Evolutionary conservation across 805 yeast genomes (phyloP), one percentile per base, ranked within the genome.

Genomic region (Danielia oregonensis): DNA sequence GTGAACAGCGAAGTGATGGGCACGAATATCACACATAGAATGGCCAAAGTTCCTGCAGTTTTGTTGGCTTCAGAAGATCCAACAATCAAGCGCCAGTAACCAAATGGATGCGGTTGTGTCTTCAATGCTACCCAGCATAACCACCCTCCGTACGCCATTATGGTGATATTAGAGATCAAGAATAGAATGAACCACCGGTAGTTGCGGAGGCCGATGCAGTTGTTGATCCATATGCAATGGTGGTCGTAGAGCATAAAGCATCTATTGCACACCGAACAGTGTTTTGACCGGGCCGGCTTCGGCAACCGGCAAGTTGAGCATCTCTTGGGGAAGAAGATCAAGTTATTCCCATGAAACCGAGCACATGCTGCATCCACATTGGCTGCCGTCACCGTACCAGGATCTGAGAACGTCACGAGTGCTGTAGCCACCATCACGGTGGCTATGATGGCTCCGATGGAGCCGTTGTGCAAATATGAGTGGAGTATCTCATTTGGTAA

Each of bases 131-230:
- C 32, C 41, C 43, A 60, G 36, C 65, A 59, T n/a, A 70, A 37
- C 22, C 37, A 52, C 0, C 61, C 67, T 3, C 78, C 78, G 41
- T 72, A 71, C 3, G 48, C 31, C 40, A 74, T 53, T 21, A 67
- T 37, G 33, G 45, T 48, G 39, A 62, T 37, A 46, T 85, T 82
- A 19, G 46, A 32, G 7, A 31, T 17, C 30, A 86, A 53, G 44
- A 79, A 85, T 4, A 59, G 44, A 35, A 79, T 45, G 49, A 86
- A 86, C 68, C 74, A 81, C 25, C 68, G 55, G 54, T 72, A 78
- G 52, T 86, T 86, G 29, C 72, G 67, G 42, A 65, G 63, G 1
- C 95, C 95, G 26, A 86, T 71, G 53, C 95, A 86, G 46, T 79
- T 84, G 49, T 82, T 80, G 27, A 78, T 68, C 80, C 82, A 78